Conservation (phyloP, 1,284 basidiomycete species). For the Marasmius sp. region DNA sequence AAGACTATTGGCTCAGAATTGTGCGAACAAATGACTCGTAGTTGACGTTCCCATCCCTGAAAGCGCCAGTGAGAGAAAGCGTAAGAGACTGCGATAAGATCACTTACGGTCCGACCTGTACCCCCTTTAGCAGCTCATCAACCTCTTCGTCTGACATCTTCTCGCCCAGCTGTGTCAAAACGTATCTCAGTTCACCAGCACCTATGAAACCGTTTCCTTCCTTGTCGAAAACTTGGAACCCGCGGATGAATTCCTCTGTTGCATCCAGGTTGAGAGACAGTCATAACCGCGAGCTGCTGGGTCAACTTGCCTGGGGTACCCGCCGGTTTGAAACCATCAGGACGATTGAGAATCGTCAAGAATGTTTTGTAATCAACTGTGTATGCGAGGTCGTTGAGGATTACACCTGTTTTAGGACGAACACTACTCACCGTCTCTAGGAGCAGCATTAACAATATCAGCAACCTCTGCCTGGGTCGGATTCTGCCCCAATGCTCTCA, state of each 20-base stretch:
- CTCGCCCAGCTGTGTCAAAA: conserved; percentile 94
- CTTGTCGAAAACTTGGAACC: conserved; percentile 99
- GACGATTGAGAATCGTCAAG: conserved; percentile 88
- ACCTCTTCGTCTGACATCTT: conserved; percentile 98
- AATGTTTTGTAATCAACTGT: conserved; percentile 92
- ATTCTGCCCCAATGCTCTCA: conserved; percentile 95
- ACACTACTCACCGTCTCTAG: conserved; percentile 66
- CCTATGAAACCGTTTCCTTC: conserved; percentile 97
- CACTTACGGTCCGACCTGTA: conserved; percentile 82
- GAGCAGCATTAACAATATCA: conserved; percentile 74
- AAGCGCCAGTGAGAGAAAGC: conserved; percentile 3
- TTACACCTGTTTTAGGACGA: not conserved
- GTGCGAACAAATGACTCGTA: conserved; percentile 96
- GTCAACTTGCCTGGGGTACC: conserved; percentile 77
- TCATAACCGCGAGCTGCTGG: too few relatives aligned
- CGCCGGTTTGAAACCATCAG: conserved; percentile 95
- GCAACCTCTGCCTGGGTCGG: conserved; percentile 96
- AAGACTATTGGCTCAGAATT: conserved; percentile 75
- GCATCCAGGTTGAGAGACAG: not conserved
- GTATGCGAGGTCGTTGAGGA: not conserved
- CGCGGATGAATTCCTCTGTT: conserved; percentile 96
- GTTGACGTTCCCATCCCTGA: conserved; percentile 94
- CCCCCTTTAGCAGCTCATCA: conserved; percentile 95
- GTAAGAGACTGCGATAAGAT: conserved; percentile 1
- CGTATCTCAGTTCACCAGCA: conserved; percentile 90